These are phyloP conservation scores for Linum lewisii DNA, from an alignment of 345 rosid species.

Conservation along the genomic window DNA sequence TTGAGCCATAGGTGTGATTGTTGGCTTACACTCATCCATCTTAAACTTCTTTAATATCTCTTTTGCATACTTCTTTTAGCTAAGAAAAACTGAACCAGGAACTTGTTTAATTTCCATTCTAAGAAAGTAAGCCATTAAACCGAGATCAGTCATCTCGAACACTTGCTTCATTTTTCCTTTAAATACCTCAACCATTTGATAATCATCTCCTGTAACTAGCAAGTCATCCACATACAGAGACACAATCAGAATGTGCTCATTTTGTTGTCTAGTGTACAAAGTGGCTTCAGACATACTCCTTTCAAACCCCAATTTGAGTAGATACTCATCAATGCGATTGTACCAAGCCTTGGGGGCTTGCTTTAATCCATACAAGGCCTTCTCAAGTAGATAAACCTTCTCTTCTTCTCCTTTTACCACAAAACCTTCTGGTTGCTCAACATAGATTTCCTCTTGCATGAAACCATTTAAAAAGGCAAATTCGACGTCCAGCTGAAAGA, in stretches of 20 bases:
- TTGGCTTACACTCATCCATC: too few species aligned
- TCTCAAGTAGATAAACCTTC: too few species aligned
- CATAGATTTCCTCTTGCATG: neutral
- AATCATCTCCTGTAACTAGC: neutral
- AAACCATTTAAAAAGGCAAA: neutral
- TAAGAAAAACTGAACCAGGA: neutral
- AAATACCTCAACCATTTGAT: neutral
- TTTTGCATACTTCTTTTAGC: neutral
- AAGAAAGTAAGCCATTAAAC: neutral
- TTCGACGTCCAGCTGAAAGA: neutral
- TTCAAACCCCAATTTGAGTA: neutral
- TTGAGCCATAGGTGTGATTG: neutral
- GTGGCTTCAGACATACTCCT: neutral
- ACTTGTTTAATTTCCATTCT: neutral
- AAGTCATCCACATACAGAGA: constrained; percentile 1
- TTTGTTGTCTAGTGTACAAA: neutral
- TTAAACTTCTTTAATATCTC: neutral
- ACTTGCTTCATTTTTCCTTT: neutral
- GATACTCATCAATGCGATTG: neutral
- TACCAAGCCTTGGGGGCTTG: too few species aligned
- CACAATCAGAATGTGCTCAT: too few species aligned
- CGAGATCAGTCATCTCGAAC: too few species aligned
- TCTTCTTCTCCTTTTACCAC: neutral
- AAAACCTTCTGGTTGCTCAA: neutral
- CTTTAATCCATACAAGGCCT: constrained; percentile 2